Evolutionary conservation across 2,329 filamentous ascomycete genomes (phyloP).

Genomic region (Amesomyces nigricolor): DNA sequence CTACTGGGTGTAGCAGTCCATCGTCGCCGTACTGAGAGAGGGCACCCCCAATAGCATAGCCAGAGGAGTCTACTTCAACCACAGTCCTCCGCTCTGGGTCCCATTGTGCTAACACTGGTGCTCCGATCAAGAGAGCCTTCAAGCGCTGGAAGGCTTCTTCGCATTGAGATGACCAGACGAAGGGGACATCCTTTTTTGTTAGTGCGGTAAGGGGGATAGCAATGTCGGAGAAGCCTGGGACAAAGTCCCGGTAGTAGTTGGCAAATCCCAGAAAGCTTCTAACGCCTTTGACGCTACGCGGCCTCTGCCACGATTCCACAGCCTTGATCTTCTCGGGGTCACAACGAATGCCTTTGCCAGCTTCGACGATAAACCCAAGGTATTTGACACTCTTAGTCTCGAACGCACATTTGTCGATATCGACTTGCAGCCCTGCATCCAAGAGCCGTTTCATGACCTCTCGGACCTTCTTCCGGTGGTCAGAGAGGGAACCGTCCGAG

Average conservation of each 20-base stretch:
- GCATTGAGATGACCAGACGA: constrained; percentile 1
- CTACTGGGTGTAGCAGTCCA: no score
- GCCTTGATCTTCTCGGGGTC: constrained; percentile 4
- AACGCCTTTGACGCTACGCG: not conserved
- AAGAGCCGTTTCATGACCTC: no score
- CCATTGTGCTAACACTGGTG: no score
- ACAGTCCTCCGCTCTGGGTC: no score
- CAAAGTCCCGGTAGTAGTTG: constrained; percentile 7
- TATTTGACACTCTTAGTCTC: constrained; percentile 2
- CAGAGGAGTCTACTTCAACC: no score
- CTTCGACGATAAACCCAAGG: not conserved
- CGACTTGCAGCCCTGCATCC: no score
- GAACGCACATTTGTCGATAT: no score
- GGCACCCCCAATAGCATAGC: no score
- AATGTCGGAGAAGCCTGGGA: constrained; percentile 2
- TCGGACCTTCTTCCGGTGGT: no score
- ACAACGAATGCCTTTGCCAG: not conserved
- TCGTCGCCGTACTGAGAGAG: no score
- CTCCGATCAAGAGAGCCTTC: no score
- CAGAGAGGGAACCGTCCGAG: no score
- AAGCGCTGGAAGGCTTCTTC: constrained; percentile 6
- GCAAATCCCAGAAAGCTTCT: not conserved
- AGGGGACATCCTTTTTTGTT: constrained; percentile 4
- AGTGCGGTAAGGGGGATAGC: constrained; percentile 1
- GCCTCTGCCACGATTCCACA: not conserved